A percentile compares a stretch with the other conserved stretches of the same genome.
Conservation (phyloP, 768 basidiomycete species). For the Macrolepiota fuliginosa region DNA sequence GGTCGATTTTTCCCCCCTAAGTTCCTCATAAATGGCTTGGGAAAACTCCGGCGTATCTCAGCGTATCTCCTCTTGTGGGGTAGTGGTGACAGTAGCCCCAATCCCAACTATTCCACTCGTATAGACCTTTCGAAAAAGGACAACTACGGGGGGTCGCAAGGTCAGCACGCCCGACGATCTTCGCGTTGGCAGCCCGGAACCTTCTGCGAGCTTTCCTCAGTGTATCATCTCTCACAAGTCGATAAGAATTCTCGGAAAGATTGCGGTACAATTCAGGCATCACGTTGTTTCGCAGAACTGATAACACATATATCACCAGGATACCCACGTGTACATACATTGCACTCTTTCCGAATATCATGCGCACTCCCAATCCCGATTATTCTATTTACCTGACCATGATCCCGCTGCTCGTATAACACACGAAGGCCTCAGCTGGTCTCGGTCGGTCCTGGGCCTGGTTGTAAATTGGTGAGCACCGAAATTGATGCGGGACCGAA, state of each 20-base stretch:
- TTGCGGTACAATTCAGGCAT: not conserved
- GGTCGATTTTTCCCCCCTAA: not conserved
- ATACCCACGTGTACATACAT: not conserved
- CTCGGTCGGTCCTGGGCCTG: not conserved
- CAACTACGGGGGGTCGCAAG: not conserved
- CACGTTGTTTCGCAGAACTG: not conserved
- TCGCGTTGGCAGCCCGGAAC: not conserved
- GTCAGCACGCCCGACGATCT: not conserved
- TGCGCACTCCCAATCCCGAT: not conserved
- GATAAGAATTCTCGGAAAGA: slow-evolving; percentile 5
- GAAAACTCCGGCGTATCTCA: not conserved
- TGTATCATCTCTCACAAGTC: too few species aligned
- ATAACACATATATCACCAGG: not conserved
- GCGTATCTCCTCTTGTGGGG: not conserved
- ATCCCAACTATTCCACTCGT: not conserved
- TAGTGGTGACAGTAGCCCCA: not conserved
- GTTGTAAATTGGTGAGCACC: not conserved
- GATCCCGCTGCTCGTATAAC: too few species aligned
- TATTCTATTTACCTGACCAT: not conserved
- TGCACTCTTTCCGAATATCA: not conserved
- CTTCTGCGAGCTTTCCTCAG: too few species aligned
- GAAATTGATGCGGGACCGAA: not conserved
- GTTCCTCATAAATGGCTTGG: not conserved
- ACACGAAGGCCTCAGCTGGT: not conserved
- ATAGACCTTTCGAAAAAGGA: not conserved